Evolutionary conservation across 2,329 filamentous ascomycete species (phyloP).

Genomic region (Fusarium camptoceras): DNA sequence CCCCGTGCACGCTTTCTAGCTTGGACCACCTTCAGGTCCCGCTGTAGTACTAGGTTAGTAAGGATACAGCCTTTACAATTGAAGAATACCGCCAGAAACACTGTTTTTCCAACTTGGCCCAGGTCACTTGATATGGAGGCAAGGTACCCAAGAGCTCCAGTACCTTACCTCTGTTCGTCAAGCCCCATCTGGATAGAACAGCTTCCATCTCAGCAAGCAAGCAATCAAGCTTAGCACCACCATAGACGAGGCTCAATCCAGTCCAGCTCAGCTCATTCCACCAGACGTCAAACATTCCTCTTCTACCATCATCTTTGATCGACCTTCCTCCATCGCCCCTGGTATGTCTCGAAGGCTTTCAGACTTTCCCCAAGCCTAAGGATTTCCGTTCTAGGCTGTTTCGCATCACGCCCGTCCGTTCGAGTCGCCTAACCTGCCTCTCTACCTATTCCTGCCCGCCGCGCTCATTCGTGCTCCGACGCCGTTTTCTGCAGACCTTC

Average conservation of each 20-base stretch:
- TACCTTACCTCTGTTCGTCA: constrained; percentile 25
- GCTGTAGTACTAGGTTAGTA: constrained; percentile 13
- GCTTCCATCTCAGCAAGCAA: constrained; percentile 25
- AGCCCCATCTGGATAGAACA: constrained; percentile 37
- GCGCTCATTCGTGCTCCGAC: constrained; percentile 27
- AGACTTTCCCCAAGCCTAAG: constrained; percentile 31
- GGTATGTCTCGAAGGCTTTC: constrained; percentile 34
- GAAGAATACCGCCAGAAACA: constrained; percentile 35
- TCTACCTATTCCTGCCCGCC: not conserved
- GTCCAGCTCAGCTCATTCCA: constrained; percentile 46
- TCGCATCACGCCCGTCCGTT: constrained; percentile 21
- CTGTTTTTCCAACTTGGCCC: constrained; percentile 35
- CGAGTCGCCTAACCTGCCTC: constrained; percentile 25
- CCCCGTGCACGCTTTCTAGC: constrained; percentile 30
- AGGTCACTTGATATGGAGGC: constrained; percentile 38
- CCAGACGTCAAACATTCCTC: constrained; percentile 46
- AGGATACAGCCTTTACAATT: constrained; percentile 9
- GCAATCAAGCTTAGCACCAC: constrained; percentile 31
- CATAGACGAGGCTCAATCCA: constrained; percentile 32
- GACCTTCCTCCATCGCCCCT: constrained; percentile 25
- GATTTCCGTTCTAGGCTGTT: constrained; percentile 35
- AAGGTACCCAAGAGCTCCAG: constrained; percentile 28
- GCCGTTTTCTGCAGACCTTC: constrained; percentile 32
- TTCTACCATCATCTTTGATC: constrained; percentile 45
- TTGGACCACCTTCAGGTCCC: constrained; percentile 12